Base-by-base conservation (phyloP, 805 yeast species). In the Candida stauntonica region DNA sequence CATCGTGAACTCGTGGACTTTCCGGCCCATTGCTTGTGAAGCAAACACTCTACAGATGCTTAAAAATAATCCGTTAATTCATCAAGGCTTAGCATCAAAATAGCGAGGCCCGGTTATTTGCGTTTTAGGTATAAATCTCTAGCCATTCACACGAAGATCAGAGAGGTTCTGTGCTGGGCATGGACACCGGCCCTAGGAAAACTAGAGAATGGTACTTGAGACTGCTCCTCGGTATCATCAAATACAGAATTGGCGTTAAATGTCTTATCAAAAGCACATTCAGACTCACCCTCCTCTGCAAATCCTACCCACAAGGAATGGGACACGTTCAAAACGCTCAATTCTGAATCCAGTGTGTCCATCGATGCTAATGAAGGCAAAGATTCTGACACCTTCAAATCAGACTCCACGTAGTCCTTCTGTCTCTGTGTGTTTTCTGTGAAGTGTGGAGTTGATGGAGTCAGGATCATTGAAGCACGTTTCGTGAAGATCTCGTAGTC, bases 291-390 rank as follows among this genome's bases (percentile, higher is more conserved):
- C n/a, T 41, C 42, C 2, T 40, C 38, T 2, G 42, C 35, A 5
- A 52, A 31, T 5, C 55, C 57, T 24, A 54, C 49, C 58, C 58
- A 54, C 7, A 54, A 14, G 0, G 57, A 46, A 26, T 46, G 42
- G 2, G 53, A 49, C 0, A 54, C 45, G 7, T 34, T 34, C 37
- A 40, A n/a, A 2, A 52, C 43, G 9, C 48, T 52, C 5, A 35
- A 16, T 32, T 42, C 44, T 0, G 58, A 52, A 5, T 41, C 49
- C 1, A 42, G 20, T 0, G 45, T 39, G 5, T 34, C 41, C 12
- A 40, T 7, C 0, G 54, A 44, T 7, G 39, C 7, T 3, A 52
- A 41, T 0, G 55, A 47, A 3, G 57, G 54, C 7, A 51, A 36
- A 1, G 57, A 47, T 3, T 48, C 48, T 3, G 45, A 27, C 2